Evolutionary conservation across 441 rosid species (phyloP).

Genomic region (California macrophylla): DNA sequence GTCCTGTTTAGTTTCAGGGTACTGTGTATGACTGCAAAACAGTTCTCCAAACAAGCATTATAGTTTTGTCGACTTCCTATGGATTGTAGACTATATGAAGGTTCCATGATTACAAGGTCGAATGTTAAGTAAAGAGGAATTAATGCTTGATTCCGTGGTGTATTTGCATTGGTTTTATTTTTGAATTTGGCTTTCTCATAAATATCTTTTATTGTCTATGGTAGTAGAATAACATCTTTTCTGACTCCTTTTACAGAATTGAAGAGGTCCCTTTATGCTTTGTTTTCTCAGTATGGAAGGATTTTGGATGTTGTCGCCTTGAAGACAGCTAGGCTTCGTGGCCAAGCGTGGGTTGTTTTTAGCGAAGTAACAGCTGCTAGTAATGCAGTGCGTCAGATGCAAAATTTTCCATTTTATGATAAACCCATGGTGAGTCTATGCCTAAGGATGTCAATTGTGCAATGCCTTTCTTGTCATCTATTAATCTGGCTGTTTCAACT

Average conservation of each 20-base stretch:
- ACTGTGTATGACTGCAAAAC: too few species aligned
- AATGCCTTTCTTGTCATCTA: neutral
- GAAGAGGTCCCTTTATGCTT: constrained; percentile 80
- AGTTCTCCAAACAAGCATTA: too few species aligned
- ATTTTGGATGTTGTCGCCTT: constrained; percentile 90
- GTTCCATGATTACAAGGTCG: neutral
- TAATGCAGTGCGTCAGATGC: constrained; percentile 94
- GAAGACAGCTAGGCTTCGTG: constrained; percentile 88
- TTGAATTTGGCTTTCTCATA: neutral
- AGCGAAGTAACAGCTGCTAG: constrained; percentile 84
- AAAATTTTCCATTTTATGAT: constrained; percentile 87
- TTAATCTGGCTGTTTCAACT: neutral
- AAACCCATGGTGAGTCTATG: constrained; percentile 69
- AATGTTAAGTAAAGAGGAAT: neutral
- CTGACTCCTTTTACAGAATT: constrained; percentile 43
- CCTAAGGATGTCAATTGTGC: neutral
- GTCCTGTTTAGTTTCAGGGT: too few species aligned
- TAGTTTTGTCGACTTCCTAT: too few species aligned
- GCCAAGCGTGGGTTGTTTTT: constrained; percentile 93
- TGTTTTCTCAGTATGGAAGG: constrained; percentile 95
- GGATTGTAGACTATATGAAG: too few species aligned
- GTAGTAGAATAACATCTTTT: constrained; percentile 1
- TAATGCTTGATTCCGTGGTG: neutral
- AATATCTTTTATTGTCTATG: neutral
- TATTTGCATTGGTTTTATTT: neutral